Evolutionary conservation across 257 asterid genomes (phyloP), one percentile per base, ranked within the genome.

Genomic region (Nicotiana sylvestris): DNA sequence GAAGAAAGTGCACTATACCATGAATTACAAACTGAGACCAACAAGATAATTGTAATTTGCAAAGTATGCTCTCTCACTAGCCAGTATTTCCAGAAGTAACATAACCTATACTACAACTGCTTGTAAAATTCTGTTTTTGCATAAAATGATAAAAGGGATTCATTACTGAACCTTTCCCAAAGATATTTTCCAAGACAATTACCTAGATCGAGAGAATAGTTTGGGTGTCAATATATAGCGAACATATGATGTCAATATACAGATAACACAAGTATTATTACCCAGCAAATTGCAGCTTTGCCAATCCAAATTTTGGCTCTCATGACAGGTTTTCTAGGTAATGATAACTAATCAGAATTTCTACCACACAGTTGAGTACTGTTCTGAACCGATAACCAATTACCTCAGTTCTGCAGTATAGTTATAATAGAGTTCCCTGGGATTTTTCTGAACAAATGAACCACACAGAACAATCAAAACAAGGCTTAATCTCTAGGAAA

Each of bases 391-490:
- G 64, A 76, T 76, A 76, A 76, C 64, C 80, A 76, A 76, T 76
- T 76, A 76, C 80, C 80, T 76, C 80, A 9, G 80, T 76, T 76
- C 80, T 76, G 80, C 80, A 27, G 80, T 76, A 76, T 49, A 76
- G 80, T 76, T 51, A 76, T 74, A 76, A 76, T 76, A 76, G 80
- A 76, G 16, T 76, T 76, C 80, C 80, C 80, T 76, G 64, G 46
- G 64, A 27, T 51, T 76, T 37, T 76, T 76, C 80, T 76, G 80
- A 76, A 76, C 80, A 76, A 76, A 76, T 76, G 80, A 76, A 76
- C 80, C 80, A 76, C 61, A 76, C 80, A 76, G 80, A 76, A 76
- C 64, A 76, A 67, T 70, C 66, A 86, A 74, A 25, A 55, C 27
- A 58, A n/a, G 79, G 49, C 58, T 35, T 61, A 79, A 79, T 15